Base-by-base conservation (phyloP, 139 green algal species). In the Yamagishiella unicocca region DNA sequence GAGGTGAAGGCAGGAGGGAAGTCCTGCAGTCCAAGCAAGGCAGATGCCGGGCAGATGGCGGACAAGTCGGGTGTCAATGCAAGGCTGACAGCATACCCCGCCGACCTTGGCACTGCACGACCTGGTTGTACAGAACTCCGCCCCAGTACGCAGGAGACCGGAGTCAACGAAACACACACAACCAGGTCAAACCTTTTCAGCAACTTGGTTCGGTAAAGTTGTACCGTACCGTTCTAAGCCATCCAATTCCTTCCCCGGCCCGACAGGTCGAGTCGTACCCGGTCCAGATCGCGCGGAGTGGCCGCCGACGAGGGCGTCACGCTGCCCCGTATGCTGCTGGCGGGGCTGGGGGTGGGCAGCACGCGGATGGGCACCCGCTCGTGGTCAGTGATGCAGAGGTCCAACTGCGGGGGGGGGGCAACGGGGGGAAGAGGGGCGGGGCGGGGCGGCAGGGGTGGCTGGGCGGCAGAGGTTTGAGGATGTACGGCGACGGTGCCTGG, bases 301-400 rank as follows among this genome's bases (percentile, higher is more conserved):
- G 50, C 50, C 17, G 17, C 9, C 0, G 70, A 43, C 17, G 70
- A 77, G 8, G 38, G 38, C 38, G 25, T 37, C 17, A 54, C 6
- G 0, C 17, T 55, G 38, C 25, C 25, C 1, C 21, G 12, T 0
- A 9, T 9, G 70, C 70, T 77, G 70, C 24, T 40, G 17, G n/a
- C 21, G 8, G 74, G 43, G 27, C 40, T 42, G 62, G 62, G 62
- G 6, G 14, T 38, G 43, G 74, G 74, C 74, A 82, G 31, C 38
- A 82, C 74, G 27, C n/a, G 24, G 74, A 82, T 66, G 31, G 74
- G 31, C 46, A 82, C 74, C 1, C 27, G 4, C 74, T 82, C 45
- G 7, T 25, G 33, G n/a, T 82, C 31, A 14, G 74, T 82, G 46
- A 82, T 82, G 31, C 29, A 31, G 25, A 82, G 46, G 38, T 82